Conservation (phyloP, 2,329 filamentous ascomycete genomes). For the Aureobasidium sp. region DNA sequence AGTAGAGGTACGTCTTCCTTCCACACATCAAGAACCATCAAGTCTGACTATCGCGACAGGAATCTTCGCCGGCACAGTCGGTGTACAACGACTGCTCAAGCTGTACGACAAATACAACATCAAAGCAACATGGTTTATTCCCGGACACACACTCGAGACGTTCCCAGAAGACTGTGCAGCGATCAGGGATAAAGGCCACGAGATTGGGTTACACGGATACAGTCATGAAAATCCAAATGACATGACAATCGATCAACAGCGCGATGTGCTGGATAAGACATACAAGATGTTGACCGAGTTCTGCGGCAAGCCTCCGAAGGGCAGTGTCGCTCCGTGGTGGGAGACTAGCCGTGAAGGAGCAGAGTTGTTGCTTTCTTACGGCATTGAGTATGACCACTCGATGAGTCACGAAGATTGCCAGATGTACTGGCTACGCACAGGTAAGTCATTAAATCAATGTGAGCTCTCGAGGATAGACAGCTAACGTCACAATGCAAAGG, state of each 20-base stretch:
- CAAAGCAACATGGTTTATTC: conserved; percentile 57
- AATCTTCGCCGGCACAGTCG: conserved; percentile 59
- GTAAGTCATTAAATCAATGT: too few species aligned
- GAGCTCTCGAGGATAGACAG: too few species aligned
- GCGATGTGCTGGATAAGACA: conserved; percentile 63
- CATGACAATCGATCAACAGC: conserved; percentile 66
- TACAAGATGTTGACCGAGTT: conserved; percentile 62
- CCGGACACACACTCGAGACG: conserved; percentile 52
- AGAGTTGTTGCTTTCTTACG: conserved; percentile 54
- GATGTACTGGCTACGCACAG: too few species aligned
- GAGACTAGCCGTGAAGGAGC: conserved; percentile 60
- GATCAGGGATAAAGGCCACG: conserved; percentile 54
- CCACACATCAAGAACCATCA: too few species aligned
- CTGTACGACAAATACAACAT: conserved; percentile 63
- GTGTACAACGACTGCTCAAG: conserved; percentile 56
- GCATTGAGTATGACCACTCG: conserved; percentile 60
- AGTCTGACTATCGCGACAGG: conserved; percentile 21
- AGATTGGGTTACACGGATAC: conserved; percentile 61
- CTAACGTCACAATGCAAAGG: conserved; percentile 24
- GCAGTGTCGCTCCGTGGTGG: conserved; percentile 64
- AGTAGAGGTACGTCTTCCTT: conserved; percentile 39
- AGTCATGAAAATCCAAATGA: conserved; percentile 59
- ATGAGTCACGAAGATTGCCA: conserved; percentile 55
- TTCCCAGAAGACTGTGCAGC: conserved; percentile 55
- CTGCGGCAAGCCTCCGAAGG: conserved; percentile 58